Base-by-base conservation (phyloP, 2,329 filamentous ascomycete species). In the Pestalotiopsis sp. region DNA sequence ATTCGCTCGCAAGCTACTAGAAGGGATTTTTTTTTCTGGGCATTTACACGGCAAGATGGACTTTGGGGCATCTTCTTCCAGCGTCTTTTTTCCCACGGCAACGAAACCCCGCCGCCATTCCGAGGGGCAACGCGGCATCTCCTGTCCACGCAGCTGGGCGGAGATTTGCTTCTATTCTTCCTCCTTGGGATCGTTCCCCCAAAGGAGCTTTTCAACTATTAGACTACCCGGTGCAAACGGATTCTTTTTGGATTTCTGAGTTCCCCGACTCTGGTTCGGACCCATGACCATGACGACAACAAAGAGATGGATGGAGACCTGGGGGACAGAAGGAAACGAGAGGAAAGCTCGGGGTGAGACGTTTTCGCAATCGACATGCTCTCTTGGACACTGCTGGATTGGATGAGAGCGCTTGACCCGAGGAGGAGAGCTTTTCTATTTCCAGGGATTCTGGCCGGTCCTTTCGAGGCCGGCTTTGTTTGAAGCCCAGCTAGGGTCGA, bases 181-280 rank as follows among this genome's bases (percentile, higher is more conserved):
- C 1, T 64, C 39, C 20, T 7, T 25, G 61, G 61, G 36, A 38
- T 39, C 17, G 6, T 23, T 7, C 27, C 57, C 27, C 6, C 13
- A 17, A 27, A 27, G 3, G 23, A 13, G 12, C 17, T 27, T n/a
- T 14, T 64, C 59, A 17, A n/a, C 17, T 64, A 27, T 39, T 64
- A 64, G 61, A 64, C 38, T 49, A 39, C 45, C 36, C 49, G 61
- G 61, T 64, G 36, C 61, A 64, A 49, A 64, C 38, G 61, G 39
- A 64, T 13, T 31, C 49, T 49, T 52, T 52, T 20, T 20, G 38
- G n/a, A n/a, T 52, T 52, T 52, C 9, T 25, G 59, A 39, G 5
- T 20, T 9, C 20, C 17, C 17, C 7, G 14, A 17, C n/a, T 20
- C 17, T 52, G 14, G 17, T 52, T n/a, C 17, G 17, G 45, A 55